phyloP scores from a whole-genome alignment of 2,329 filamentous ascomycete species.

The Fusarium haematococcum region DNA sequence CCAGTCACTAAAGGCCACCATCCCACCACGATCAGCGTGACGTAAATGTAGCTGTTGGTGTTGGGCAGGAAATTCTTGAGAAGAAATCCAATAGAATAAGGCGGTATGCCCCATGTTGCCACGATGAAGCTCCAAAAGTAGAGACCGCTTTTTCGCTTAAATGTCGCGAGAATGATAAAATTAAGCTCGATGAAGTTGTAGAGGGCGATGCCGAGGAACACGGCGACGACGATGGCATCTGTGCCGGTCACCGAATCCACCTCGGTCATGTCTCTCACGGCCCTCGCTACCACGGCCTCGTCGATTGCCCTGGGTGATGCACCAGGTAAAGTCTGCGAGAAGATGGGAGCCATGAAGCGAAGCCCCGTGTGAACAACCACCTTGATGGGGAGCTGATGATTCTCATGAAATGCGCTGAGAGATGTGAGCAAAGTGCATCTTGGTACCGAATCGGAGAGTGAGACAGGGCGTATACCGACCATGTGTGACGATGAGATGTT shows the following conservation, averaged over 20 bases:
- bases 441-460: background rate
- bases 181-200: slow-evolving; percentile 52
- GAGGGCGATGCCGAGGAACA: slow-evolving; percentile 43
- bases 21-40: slow-evolving; percentile 46
- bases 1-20: slow-evolving; percentile 68
- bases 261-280: background rate
- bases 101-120: slow-evolving; percentile 48
- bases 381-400: background rate
- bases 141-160: slow-evolving; percentile 47
- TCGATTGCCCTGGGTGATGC: background rate
- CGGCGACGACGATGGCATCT: slow-evolving; percentile 32
- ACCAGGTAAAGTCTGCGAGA: background rate
- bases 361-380: background rate
- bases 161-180: slow-evolving; percentile 47
- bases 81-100: slow-evolving; percentile 57
- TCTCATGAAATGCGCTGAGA: background rate
- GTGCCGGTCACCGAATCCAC: slow-evolving; percentile 6
- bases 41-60: slow-evolving; percentile 25
- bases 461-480: background rate
- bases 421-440: background rate
- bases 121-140: slow-evolving; percentile 54
- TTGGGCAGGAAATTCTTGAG: slow-evolving; percentile 50
- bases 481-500: background rate
- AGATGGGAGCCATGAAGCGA: background rate
- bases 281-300: background rate